These are phyloP conservation scores for Podila horticola DNA, from an alignment of 192 early-diverging fungal genomes.

Conservation along the genomic window DNA sequence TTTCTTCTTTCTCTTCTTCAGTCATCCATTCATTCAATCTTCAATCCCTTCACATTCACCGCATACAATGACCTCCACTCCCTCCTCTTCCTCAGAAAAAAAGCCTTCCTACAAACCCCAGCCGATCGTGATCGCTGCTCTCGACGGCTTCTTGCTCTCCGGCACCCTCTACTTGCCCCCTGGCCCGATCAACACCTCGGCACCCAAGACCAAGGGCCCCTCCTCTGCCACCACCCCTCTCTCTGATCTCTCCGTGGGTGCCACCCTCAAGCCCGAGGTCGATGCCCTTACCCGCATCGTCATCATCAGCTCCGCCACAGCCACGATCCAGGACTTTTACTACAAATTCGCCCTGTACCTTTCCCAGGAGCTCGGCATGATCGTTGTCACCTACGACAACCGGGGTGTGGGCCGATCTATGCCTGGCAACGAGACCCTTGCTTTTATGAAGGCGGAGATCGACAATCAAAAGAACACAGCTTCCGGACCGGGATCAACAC, in stretches of 20 bases:
- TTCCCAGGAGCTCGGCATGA: slow-evolving; percentile 45
- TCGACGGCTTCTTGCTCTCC: slow-evolving; percentile 41
- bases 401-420: slow-evolving; percentile 46
- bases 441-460: slow-evolving; percentile 22
- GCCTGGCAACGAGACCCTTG: slow-evolving; percentile 21
- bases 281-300: slow-evolving; percentile 32
- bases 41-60: not conserved
- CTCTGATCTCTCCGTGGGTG: slow-evolving; percentile 20
- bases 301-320: slow-evolving; percentile 45
- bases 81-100: slow-evolving; percentile 12
- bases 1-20: not conserved
- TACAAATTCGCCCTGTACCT: slow-evolving; percentile 48
- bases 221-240: not conserved
- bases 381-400: slow-evolving; percentile 45
- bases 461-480: not conserved
- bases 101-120: slow-evolving; percentile 24
- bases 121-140: slow-evolving; percentile 44
- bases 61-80: not conserved
- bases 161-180: slow-evolving; percentile 38
- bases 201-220: not conserved
- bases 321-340: slow-evolving; percentile 47
- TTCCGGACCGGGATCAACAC: not conserved
- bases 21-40: not conserved
- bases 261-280: slow-evolving; percentile 13
- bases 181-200: slow-evolving; percentile 21